Evolutionary conservation across 2,329 filamentous ascomycete species (phyloP), one percentile per base, ranked within the genome.

Genomic region (Rugonectria rugulosa): DNA sequence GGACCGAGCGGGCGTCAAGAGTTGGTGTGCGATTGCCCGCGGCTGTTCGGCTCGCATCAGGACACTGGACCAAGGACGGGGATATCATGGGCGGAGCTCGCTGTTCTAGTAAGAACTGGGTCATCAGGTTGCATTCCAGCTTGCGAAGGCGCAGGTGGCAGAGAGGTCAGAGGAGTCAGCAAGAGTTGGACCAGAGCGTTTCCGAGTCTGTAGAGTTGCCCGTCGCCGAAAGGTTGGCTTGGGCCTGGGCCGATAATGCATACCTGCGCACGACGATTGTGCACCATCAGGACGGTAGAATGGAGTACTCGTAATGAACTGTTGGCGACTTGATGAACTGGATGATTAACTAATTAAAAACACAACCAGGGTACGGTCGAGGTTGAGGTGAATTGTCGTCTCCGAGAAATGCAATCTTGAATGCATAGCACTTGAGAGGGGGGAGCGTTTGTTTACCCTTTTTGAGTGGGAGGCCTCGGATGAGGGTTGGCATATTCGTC

Each of bases 381-480:
- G 44, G 27, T 26, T 27, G 23, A n/a, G n/a, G 12, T 29, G 26
- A 29, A 7, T 7, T 29, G 26, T 29, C 12, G 26, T 29, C 26
- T 29, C 26, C 12, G 26, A 29, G 12, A 12, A 29, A 12, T 17
- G 45, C 40, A 32, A 49, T 41, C 46, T 15, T 34, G 26, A 31
- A 41, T n/a, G 37, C 20, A 40, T 19, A 19, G 32, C 36, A 20
- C 36, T 14, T 38, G 24, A 14, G n/a, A 10, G 29, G 8, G 24
- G 34, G 7, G 26, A 19, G 3, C 19, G 26, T 21, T 20, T 37
- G 34, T 45, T 67, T 67, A 60, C 57, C 64, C 56, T 43, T 27
- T 67, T 63, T 61, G 42, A 67, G 64, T 42, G 27, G 42, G 53
- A 62, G 64, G 64, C 65, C 64, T 67, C 65, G 63, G 31, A 36